Percentiles rank a stretch among this genome's conserved stretches.
These are phyloP conservation scores for Auriscalpium vulgare DNA, from an alignment of 768 basidiomycete genomes.

Conservation along the genomic window DNA sequence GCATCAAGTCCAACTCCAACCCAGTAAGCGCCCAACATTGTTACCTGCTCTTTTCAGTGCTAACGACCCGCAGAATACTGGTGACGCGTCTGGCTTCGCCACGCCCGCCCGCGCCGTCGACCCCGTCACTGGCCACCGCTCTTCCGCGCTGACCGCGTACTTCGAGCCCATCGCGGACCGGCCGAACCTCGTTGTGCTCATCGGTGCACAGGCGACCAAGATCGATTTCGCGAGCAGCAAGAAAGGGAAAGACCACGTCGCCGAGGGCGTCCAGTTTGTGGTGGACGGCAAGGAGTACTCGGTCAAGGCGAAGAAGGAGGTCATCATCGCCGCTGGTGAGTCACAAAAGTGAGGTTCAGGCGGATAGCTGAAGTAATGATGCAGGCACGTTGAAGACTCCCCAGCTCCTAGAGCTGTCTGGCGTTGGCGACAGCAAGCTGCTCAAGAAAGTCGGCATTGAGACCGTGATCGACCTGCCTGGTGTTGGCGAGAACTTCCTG, in stretches of 20 bases:
- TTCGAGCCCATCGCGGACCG: conserved; percentile 10
- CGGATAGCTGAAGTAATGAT: not conserved
- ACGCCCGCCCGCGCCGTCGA: conserved; percentile 13
- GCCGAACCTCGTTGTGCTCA: conserved; percentile 12
- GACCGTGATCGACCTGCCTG: conserved; percentile 32
- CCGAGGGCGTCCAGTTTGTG: conserved; percentile 27
- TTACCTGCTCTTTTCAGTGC: not conserved
- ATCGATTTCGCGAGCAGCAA: conserved; percentile 6
- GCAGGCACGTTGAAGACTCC: conserved; percentile 31
- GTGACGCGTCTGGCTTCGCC: conserved; percentile 11
- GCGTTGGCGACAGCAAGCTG: conserved; percentile 30
- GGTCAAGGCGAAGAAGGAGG: conserved; percentile 31
- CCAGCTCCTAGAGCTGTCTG: conserved; percentile 19
- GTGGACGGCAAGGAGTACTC: conserved; percentile 18
- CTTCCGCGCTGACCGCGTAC: conserved; percentile 12
- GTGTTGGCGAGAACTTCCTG: conserved; percentile 37
- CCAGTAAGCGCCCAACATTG: conserved; percentile 1
- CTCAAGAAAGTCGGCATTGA: conserved; percentile 26
- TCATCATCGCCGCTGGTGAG: conserved; percentile 28
- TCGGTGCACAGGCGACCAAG: conserved; percentile 9
- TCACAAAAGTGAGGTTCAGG: too few species aligned
- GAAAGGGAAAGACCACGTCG: conserved; percentile 16
- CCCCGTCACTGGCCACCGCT: conserved; percentile 10
- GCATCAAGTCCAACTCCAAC: conserved; percentile 5
- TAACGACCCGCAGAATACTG: conserved; percentile 2